These are phyloP conservation scores for Gentiana straminea DNA, from an alignment of 257 asterid species.

Conservation along the genomic window DNA sequence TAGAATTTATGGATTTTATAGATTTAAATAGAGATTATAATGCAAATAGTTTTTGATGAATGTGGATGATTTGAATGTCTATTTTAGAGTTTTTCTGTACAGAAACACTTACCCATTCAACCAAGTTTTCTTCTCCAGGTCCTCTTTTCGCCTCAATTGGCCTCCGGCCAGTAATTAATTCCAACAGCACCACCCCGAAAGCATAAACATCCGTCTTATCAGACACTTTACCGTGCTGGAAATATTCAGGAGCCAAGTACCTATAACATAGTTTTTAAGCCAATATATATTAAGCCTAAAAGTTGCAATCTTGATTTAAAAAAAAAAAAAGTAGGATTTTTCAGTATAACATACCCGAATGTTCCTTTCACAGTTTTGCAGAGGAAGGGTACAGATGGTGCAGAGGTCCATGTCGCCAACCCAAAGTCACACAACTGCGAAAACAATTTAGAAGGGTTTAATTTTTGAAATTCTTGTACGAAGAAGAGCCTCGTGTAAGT, in stretches of 20 bases:
- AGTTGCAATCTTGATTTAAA: neutral
- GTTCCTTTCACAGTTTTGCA: slow-evolving; percentile 96
- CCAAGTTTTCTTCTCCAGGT: slow-evolving; percentile 79
- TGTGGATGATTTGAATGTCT: no score
- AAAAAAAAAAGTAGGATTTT: neutral
- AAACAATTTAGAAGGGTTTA: slow-evolving; percentile 7
- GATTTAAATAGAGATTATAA: no score
- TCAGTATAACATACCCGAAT: slow-evolving; percentile 55
- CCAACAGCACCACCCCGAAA: slow-evolving; percentile 81
- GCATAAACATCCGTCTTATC: slow-evolving; percentile 91
- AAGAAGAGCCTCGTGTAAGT: slow-evolving; percentile 12
- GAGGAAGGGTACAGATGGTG: slow-evolving; percentile 82
- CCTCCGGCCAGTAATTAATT: slow-evolving; percentile 73
- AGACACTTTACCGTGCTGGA: slow-evolving; percentile 89
- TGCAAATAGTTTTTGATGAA: no score
- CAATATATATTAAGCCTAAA: slow-evolving; percentile 4
- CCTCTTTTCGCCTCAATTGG: slow-evolving; percentile 80
- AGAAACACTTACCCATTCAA: slow-evolving; percentile 53
- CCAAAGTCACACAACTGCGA: slow-evolving; percentile 85
- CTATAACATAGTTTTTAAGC: slow-evolving; percentile 15
- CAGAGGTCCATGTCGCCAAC: slow-evolving; percentile 87
- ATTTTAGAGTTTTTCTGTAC: no score
- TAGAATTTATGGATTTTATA: neutral
- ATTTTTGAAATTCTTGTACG: slow-evolving; percentile 10
- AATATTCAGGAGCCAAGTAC: slow-evolving; percentile 90